phyloP scores from a whole-genome alignment of 176 grass and related monocot genomes.

The Aegilops longissima region DNA sequence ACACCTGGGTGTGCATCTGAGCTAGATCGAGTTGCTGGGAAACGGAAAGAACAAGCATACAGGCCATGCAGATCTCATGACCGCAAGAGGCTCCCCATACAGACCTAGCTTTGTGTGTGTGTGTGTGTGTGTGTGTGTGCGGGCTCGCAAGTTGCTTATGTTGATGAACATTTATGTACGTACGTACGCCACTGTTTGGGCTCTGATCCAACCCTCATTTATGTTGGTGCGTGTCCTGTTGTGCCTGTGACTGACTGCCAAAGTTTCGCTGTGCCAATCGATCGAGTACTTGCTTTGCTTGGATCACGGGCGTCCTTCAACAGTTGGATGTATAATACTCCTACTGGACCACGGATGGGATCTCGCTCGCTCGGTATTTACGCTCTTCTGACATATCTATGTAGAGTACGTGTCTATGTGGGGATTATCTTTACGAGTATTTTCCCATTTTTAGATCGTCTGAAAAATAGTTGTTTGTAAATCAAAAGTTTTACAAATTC shows the following conservation, averaged over 20 bases:
- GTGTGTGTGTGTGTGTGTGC: no score
- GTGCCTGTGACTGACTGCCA: not conserved
- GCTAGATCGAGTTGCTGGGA: not conserved
- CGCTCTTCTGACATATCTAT: not conserved
- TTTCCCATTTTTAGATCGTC: no score
- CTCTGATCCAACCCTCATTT: not conserved
- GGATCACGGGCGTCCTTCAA: not conserved
- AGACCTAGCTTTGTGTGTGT: not conserved
- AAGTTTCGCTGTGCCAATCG: not conserved
- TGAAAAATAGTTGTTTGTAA: no score
- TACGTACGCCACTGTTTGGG: not conserved
- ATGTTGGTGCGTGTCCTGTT: not conserved
- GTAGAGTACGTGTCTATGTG: not conserved
- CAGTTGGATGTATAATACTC: not conserved
- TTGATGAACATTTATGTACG: not conserved
- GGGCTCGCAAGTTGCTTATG: not conserved
- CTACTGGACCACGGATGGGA: slow-evolving; percentile 10
- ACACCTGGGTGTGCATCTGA: not conserved
- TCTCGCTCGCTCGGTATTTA: not conserved
- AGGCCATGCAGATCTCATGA: slow-evolving; percentile 8
- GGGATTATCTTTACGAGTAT: not conserved
- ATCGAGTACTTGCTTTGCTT: slow-evolving; percentile 10
- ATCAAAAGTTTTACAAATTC: no score
- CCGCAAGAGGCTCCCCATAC: not conserved
- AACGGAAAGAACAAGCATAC: slow-evolving; percentile 9